Conservation (phyloP, 495 filamentous ascomycete genomes). For the Penicillium paradoxum region DNA sequence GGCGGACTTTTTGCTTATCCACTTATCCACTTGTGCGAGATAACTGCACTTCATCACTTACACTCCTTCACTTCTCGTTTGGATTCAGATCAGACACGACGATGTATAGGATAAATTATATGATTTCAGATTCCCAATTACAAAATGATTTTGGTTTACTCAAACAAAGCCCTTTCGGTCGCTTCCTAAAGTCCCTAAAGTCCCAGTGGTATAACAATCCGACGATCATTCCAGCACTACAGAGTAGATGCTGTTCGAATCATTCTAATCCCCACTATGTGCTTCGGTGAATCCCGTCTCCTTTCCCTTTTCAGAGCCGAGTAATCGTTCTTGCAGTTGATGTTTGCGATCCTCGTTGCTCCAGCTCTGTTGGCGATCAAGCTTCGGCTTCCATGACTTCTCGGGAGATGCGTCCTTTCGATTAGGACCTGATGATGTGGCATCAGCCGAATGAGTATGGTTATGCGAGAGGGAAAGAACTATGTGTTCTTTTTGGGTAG, state of each 20-base stretch:
- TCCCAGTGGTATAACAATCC: too few relatives aligned
- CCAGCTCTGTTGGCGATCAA: constrained; percentile 32
- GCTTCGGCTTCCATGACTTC: constrained; percentile 25
- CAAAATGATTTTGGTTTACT: too few relatives aligned
- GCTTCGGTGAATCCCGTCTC: constrained; percentile 32
- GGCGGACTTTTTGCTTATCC: constrained; percentile 13
- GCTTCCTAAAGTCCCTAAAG: too few relatives aligned
- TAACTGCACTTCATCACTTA: not conserved
- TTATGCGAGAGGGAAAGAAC: not conserved
- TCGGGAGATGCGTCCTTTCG: not conserved
- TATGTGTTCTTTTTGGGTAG: not conserved
- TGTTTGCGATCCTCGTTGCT: constrained; percentile 34
- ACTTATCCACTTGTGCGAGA: constrained; percentile 7
- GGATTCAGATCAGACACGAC: too few relatives aligned
- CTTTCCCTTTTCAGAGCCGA: constrained; percentile 20
- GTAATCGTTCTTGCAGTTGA: constrained; percentile 28
- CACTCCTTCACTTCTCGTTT: not conserved
- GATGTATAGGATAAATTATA: too few relatives aligned
- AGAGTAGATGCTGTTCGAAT: not conserved
- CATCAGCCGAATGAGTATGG: not conserved
- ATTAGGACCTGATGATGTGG: not conserved
- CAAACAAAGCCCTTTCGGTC: too few relatives aligned
- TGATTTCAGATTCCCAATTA: too few relatives aligned
- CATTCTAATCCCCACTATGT: not conserved
- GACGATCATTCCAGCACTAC: not conserved